phyloP scores from a whole-genome alignment of 73 alveolate species.

The Paramecium octaurelia region DNA sequence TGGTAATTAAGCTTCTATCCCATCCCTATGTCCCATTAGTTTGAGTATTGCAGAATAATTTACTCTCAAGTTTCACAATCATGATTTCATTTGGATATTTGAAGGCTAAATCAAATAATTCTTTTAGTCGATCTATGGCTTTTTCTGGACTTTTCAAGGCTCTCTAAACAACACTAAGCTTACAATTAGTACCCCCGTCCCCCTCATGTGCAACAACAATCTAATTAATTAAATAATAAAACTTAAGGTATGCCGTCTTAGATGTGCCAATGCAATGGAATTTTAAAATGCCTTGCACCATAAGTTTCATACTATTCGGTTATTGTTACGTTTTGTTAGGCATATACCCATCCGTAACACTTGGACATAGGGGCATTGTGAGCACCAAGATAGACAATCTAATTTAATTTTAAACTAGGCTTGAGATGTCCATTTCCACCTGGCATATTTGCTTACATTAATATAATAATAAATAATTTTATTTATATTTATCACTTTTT shows the following conservation, averaged over 20 bases:
- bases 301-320: conserved; percentile 7
- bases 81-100: conserved; percentile 5
- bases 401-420: background rate
- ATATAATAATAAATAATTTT: background rate
- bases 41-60: background rate
- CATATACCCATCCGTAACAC: conserved; percentile 37
- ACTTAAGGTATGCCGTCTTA: background rate
- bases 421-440: background rate
- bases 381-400: conserved; percentile 15
- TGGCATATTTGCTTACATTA: background rate
- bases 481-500: background rate
- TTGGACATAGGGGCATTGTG: background rate
- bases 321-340: background rate
- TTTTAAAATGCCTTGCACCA: conserved; percentile 38
- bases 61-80: background rate
- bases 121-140: background rate
- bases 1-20: background rate
- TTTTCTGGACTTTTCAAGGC: background rate
- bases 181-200: background rate
- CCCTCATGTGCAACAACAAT: background rate
- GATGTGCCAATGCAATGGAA: conserved; percentile 14
- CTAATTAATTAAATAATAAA: background rate
- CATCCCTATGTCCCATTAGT: conserved; percentile 12
- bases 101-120: background rate
- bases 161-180: background rate